Conservation (phyloP, 371 early-diverging fungal genomes). For the Mortierella sp. region DNA sequence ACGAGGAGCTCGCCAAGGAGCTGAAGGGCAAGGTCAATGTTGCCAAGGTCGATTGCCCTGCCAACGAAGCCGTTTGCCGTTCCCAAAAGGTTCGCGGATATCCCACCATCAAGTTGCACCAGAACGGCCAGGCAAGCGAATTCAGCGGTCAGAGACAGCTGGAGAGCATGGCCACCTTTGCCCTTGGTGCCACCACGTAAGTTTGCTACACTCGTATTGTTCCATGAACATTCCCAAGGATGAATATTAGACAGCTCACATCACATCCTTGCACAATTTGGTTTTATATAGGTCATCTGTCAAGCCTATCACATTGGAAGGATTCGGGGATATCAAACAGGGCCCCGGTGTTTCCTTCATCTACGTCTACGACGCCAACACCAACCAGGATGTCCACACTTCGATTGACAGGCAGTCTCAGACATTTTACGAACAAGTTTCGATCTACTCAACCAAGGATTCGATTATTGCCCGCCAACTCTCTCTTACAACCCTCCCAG, state of each 20-base stretch:
- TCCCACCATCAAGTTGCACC: conserved; percentile 85
- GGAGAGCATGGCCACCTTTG: conserved; percentile 65
- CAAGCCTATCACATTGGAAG: conserved; percentile 16
- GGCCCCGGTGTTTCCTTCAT: conserved; percentile 28
- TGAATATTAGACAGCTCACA: neutral
- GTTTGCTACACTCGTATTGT: neutral
- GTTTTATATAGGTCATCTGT: conserved; percentile 23
- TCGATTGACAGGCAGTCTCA: conserved; percentile 40
- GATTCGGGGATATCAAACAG: conserved; percentile 12
- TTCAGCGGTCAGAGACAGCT: conserved; percentile 71
- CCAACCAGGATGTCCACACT: neutral
- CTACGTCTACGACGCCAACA: conserved; percentile 22
- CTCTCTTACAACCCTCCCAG: conserved; percentile 11
- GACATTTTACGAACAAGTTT: conserved; percentile 37
- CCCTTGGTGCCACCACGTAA: conserved; percentile 58
- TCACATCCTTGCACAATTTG: neutral
- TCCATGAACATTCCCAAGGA: too few relatives aligned
- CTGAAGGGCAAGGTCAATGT: conserved; percentile 82
- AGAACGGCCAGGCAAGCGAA: conserved; percentile 62
- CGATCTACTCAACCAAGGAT: conserved; percentile 29
- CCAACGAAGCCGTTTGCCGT: conserved; percentile 65
- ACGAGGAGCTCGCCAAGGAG: conserved; percentile 75
- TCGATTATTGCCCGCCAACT: conserved; percentile 19
- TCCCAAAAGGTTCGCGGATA: conserved; percentile 78
- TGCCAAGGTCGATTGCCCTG: conserved; percentile 87